These are phyloP conservation scores for Teratosphaeria nubilosa DNA, from an alignment of 2,329 filamentous ascomycete species.

Conservation along the genomic window DNA sequence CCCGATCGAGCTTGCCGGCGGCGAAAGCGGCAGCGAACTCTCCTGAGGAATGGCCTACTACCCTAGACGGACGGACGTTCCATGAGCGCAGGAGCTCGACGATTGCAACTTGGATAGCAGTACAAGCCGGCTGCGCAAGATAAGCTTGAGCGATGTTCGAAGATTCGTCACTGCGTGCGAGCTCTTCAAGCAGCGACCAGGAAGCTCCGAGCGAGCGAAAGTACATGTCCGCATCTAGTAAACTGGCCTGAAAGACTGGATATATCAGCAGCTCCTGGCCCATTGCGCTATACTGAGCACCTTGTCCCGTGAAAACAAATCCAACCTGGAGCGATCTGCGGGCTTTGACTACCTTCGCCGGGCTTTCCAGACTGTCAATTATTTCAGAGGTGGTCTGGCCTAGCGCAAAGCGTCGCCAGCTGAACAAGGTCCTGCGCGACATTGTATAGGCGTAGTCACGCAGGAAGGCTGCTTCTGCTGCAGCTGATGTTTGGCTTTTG, in stretches of 20 bases:
- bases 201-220: constrained; percentile 2
- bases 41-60: constrained; percentile 23
- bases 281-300: constrained; percentile 13
- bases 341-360: background rate
- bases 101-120: constrained; percentile 44
- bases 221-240: background rate
- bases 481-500: constrained; percentile 26
- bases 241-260: constrained; percentile 2
- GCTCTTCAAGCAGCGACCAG: constrained; percentile 5
- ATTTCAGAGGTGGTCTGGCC: constrained; percentile 8
- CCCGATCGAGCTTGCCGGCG: constrained; percentile 12
- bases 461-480: background rate
- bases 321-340: constrained; percentile 29
- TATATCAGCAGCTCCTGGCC: constrained; percentile 13
- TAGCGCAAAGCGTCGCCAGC: constrained; percentile 1
- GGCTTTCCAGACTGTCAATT: background rate
- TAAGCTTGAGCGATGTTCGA: constrained; percentile 15
- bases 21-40: constrained; percentile 26
- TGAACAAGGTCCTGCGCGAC: background rate
- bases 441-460: constrained; percentile 1
- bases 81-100: constrained; percentile 28
- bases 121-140: constrained; percentile 44
- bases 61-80: constrained; percentile 12
- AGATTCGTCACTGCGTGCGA: background rate
- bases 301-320: constrained; percentile 14